phyloP scores from a whole-genome alignment of 257 asterid species.

The Petunia secreta region DNA sequence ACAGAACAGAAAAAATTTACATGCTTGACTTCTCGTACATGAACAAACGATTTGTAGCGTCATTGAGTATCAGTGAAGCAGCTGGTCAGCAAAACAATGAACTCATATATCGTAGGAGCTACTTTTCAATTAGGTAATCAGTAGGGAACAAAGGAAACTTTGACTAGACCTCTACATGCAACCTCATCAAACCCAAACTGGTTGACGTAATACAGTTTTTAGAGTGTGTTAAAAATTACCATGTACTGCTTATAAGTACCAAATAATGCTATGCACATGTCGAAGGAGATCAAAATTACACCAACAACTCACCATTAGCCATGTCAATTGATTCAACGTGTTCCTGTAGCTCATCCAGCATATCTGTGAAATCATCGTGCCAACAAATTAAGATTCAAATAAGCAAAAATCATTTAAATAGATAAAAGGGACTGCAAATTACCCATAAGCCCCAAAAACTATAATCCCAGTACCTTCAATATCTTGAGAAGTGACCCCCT shows the following conservation, averaged over 20 bases:
- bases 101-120: neutral
- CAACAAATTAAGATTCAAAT: neutral
- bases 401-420: neutral
- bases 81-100: neutral
- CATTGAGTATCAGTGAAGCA: neutral
- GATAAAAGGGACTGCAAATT: neutral
- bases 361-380: conserved; percentile 42
- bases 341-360: conserved; percentile 94
- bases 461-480: conserved; percentile 57
- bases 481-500: conserved; percentile 80
- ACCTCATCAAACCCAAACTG: neutral
- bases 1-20: neutral
- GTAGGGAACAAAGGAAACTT: neutral
- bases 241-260: neutral
- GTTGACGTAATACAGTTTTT: too few relatives aligned
- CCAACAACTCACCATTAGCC: conserved; percentile 81
- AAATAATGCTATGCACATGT: neutral
- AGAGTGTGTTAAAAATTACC: neutral
- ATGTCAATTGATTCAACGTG: conserved; percentile 91
- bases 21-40: neutral
- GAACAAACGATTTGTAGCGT: neutral
- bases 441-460: neutral
- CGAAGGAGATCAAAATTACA: neutral
- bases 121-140: neutral
- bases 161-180: neutral